Percentiles rank a stretch among this genome's conserved stretches.
Evolutionary conservation across 1,284 basidiomycete species (phyloP).

Genomic region (Ceratobasidium sp.): DNA sequence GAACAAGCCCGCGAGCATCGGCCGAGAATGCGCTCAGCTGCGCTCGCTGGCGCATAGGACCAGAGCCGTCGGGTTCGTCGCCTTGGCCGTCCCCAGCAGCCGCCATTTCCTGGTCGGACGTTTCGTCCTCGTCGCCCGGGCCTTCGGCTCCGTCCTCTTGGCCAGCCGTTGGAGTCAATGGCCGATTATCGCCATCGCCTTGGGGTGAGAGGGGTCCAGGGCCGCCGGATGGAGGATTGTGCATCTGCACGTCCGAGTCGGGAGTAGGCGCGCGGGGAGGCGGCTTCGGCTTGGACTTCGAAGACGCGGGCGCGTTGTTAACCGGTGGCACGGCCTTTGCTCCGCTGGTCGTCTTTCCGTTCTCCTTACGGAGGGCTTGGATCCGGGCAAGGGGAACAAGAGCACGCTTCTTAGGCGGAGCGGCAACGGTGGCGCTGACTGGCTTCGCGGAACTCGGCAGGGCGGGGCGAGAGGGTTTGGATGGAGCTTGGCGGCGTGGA

Average conservation of each 20-base stretch:
- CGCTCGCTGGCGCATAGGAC: neutral
- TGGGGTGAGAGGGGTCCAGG: neutral
- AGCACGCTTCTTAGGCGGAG: neutral
- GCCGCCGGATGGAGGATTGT: neutral
- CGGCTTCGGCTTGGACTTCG: neutral
- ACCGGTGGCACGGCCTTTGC: neutral
- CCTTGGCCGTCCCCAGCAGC: neutral
- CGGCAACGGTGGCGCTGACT: no score
- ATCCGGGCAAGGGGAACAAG: neutral
- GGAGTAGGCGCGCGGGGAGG: neutral
- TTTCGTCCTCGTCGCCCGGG: no score
- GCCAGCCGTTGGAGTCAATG: no score
- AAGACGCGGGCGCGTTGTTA: neutral
- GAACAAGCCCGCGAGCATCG: neutral
- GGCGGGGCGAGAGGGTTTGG: no score
- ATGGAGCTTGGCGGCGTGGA: neutral
- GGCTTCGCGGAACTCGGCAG: neutral
- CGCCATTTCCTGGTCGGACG: no score
- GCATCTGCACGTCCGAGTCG: neutral
- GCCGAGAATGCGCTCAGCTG: neutral
- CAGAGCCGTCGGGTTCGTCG: neutral
- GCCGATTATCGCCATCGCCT: no score
- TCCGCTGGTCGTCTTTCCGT: neutral
- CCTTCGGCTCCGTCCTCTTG: no score
- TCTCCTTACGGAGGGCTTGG: neutral